These are phyloP conservation scores for Aspergillus persii DNA, from an alignment of 2,329 filamentous ascomycete species.

Conservation along the genomic window DNA sequence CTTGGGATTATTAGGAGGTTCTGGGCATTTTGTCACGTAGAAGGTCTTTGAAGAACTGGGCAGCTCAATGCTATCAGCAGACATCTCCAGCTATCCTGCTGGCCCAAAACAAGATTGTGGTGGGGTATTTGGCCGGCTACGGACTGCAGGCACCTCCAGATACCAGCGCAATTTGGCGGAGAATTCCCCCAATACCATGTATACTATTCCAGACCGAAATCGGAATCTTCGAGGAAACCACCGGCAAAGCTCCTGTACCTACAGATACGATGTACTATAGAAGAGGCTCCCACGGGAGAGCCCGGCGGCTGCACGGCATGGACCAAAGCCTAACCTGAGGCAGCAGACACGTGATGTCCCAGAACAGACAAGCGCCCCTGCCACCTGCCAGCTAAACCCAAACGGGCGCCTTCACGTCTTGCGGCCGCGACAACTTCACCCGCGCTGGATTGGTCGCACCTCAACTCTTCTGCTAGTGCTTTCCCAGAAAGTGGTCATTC, in stretches of 20 bases:
- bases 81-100: no score
- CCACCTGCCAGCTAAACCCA: not conserved
- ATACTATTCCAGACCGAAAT: no score
- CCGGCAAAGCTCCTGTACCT: not conserved
- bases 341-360: not conserved
- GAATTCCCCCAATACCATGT: no score
- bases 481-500: constrained; percentile 11
- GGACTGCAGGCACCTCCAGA: no score
- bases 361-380: not conserved
- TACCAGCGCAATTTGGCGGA: no score
- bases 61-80: no score
- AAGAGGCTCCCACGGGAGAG: not conserved
- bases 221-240: not conserved
- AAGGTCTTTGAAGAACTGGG: no score
- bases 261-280: not conserved
- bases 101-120: no score
- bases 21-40: no score
- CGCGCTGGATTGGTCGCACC: not conserved
- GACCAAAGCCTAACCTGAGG: not conserved
- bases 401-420: not conserved
- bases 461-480: not conserved
- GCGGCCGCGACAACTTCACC: not conserved
- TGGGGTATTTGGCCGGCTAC: no score
- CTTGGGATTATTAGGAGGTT: no score
- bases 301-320: no score